Conservation (phyloP, 225 moss, liverwort and hornwort genomes). For the Marchantia paleacea region DNA sequence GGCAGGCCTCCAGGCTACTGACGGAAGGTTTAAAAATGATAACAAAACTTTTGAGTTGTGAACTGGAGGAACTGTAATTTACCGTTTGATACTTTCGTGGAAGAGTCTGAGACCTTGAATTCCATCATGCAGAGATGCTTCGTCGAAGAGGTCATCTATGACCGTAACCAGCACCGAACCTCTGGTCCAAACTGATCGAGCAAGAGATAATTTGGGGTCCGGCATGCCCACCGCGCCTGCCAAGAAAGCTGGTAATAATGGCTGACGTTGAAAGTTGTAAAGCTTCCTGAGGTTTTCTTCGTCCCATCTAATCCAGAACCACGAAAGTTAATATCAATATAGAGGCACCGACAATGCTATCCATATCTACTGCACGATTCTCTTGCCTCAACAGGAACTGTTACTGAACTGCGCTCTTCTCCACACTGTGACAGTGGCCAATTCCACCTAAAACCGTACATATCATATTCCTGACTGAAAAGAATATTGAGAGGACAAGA, state of each 20-base stretch:
- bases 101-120: slow-evolving; percentile 26
- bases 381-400: neutral
- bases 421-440: neutral
- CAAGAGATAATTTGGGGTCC: slow-evolving; percentile 18
- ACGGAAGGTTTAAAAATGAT: neutral
- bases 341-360: neutral
- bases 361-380: neutral
- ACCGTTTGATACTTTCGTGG: slow-evolving; percentile 26
- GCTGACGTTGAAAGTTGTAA: slow-evolving; percentile 23
- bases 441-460: neutral
- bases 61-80: neutral
- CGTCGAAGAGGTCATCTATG: slow-evolving; percentile 26
- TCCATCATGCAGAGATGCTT: slow-evolving; percentile 25
- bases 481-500: neutral
- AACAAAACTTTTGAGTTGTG: neutral
- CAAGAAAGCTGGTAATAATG: slow-evolving; percentile 21
- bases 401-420: neutral
- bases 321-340: neutral
- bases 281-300: slow-evolving; percentile 19
- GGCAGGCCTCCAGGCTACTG: neutral
- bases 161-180: slow-evolving; percentile 27
- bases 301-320: slow-evolving; percentile 16
- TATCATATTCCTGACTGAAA: neutral
- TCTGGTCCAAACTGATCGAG: slow-evolving; percentile 27
- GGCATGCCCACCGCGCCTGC: slow-evolving; percentile 25